Evolutionary conservation across 1,284 basidiomycete genomes (phyloP).

Genomic region (Pseudozyma sp.): DNA sequence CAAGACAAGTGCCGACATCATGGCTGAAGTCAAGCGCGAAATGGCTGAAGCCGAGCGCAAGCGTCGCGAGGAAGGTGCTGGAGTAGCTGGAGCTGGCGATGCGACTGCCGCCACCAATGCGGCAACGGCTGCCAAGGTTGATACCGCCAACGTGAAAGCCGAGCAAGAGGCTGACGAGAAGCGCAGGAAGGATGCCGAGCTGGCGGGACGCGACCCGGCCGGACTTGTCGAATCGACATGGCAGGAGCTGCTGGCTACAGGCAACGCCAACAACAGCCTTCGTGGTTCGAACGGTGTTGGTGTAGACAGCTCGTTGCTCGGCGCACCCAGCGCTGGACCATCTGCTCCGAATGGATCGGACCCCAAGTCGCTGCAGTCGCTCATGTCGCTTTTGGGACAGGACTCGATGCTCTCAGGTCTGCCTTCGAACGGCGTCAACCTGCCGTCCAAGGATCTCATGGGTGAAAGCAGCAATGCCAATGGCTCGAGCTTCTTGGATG

Average conservation of each 20-base stretch:
- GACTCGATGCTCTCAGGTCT: constrained; percentile 44
- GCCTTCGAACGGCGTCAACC: constrained; percentile 22
- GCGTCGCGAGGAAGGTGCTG: constrained; percentile 40
- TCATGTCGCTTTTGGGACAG: constrained; percentile 50
- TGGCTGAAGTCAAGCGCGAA: constrained; percentile 65
- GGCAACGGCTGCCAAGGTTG: constrained; percentile 35
- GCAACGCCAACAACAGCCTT: constrained; percentile 25
- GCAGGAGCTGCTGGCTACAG: constrained; percentile 50
- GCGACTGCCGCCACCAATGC: constrained; percentile 18
- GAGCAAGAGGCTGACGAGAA: constrained; percentile 49
- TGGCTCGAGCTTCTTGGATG: constrained; percentile 35
- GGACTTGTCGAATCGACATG: constrained; percentile 53
- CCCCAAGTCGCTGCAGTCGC: constrained; percentile 43
- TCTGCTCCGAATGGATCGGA: constrained; percentile 30
- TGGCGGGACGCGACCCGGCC: constrained; percentile 47
- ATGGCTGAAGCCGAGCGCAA: constrained; percentile 58
- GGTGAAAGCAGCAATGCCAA: constrained; percentile 13
- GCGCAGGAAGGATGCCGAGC: constrained; percentile 43
- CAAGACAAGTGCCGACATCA: constrained; percentile 63
- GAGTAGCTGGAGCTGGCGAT: constrained; percentile 4
- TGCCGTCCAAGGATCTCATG: constrained; percentile 18
- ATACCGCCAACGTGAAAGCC: constrained; percentile 37
- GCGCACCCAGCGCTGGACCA: constrained; percentile 30
- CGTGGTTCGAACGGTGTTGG: constrained; percentile 13
- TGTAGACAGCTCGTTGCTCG: constrained; percentile 26